A percentile compares a stretch with the other conserved stretches of the same genome.
These are phyloP conservation scores for Candida broadrunensis DNA, from an alignment of 805 yeast genomes.

Conservation along the genomic window DNA sequence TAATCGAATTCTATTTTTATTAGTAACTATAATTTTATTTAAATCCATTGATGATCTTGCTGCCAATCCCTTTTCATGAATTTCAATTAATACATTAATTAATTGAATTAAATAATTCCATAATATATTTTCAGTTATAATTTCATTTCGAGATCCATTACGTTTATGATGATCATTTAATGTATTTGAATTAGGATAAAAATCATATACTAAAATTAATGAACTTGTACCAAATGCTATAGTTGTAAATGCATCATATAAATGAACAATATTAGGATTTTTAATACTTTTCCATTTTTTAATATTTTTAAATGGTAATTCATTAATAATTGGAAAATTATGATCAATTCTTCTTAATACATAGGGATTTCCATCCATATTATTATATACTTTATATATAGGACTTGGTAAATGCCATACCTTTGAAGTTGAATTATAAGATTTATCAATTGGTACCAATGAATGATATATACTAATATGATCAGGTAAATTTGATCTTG, in stretches of 20 bases:
- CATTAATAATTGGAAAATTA: slow-evolving; percentile 30
- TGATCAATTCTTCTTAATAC: slow-evolving; percentile 69
- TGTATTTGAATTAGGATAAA: slow-evolving; percentile 73
- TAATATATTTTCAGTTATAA: slow-evolving; percentile 60
- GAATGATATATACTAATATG: slow-evolving; percentile 70
- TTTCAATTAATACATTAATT: slow-evolving; percentile 59
- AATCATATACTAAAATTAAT: slow-evolving; percentile 78
- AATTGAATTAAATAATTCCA: slow-evolving; percentile 82
- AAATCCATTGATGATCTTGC: slow-evolving; percentile 60
- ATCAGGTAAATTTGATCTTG: slow-evolving; percentile 50
- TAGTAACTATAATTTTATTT: slow-evolving; percentile 70
- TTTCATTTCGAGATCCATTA: slow-evolving; percentile 39
- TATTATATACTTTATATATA: slow-evolving; percentile 77
- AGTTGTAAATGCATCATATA: slow-evolving; percentile 82
- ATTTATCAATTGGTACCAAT: slow-evolving; percentile 72
- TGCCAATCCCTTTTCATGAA: slow-evolving; percentile 64
- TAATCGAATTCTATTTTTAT: slow-evolving; percentile 66
- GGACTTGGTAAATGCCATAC: slow-evolving; percentile 56
- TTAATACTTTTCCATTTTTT: slow-evolving; percentile 64
- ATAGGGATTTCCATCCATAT: slow-evolving; percentile 73
- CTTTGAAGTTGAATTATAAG: slow-evolving; percentile 26
- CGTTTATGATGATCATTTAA: slow-evolving; percentile 63
- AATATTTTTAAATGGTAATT: slow-evolving; percentile 56
- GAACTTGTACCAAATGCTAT: slow-evolving; percentile 67
- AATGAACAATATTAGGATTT: slow-evolving; percentile 50